These are phyloP conservation scores for Skeletonema costatum DNA, from an alignment of 108 stramenopile species.

Conservation along the genomic window DNA sequence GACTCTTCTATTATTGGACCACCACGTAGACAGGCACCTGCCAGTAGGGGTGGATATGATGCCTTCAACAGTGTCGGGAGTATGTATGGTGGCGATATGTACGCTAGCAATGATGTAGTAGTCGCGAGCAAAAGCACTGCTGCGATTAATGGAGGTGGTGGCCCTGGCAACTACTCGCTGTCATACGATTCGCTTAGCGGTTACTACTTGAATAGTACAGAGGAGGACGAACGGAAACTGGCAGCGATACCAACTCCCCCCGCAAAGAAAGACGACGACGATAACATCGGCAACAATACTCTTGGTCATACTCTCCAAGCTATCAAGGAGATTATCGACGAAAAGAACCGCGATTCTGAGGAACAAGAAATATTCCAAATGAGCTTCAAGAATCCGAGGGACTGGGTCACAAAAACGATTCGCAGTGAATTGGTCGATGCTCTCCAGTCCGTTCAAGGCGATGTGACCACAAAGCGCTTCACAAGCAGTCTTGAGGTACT, in stretches of 20 bases:
- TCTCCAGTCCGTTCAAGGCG: slow-evolving; percentile 34
- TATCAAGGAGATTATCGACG: slow-evolving; percentile 38
- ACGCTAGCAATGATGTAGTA: not conserved
- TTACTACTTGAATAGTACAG: slow-evolving; percentile 12
- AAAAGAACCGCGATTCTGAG: slow-evolving; percentile 43
- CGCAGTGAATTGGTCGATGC: slow-evolving; percentile 51
- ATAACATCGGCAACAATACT: slow-evolving; percentile 18
- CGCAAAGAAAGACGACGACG: not conserved
- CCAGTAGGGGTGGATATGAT: slow-evolving; percentile 21
- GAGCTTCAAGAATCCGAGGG: slow-evolving; percentile 33
- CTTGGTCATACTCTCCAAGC: slow-evolving; percentile 40
- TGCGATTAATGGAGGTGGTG: not conserved
- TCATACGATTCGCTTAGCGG: slow-evolving; percentile 14
- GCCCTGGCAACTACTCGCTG: not conserved
- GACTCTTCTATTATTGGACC: slow-evolving; percentile 47
- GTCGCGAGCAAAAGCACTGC: not conserved
- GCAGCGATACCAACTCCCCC: not conserved
- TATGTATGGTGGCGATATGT: slow-evolving; percentile 34
- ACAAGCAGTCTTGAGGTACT: slow-evolving; percentile 39
- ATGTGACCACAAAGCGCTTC: slow-evolving; percentile 45
- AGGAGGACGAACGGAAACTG: slow-evolving; percentile 4
- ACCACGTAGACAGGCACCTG: slow-evolving; percentile 1
- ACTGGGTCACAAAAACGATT: slow-evolving; percentile 41
- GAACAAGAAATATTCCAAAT: slow-evolving; percentile 50
- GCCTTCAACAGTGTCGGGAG: slow-evolving; percentile 39